A percentile compares a stretch with the other conserved stretches of the same genome.
These are phyloP conservation scores for Pseudogymnoascus sp. DNA, from an alignment of 2,329 filamentous ascomycete species.

Conservation along the genomic window DNA sequence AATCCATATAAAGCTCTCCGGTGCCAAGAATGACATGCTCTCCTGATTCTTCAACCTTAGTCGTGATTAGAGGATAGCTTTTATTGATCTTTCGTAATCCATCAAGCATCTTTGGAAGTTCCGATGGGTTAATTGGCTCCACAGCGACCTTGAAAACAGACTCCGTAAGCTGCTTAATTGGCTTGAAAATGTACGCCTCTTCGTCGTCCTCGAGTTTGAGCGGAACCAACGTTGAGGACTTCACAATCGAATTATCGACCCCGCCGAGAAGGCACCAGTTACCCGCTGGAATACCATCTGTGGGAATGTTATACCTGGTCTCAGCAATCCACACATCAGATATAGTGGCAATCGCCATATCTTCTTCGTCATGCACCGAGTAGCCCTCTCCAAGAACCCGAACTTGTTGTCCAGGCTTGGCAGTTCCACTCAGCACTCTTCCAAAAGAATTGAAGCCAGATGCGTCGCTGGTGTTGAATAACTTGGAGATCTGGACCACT, in stretches of 20 bases:
- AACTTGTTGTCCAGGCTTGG: constrained; percentile 70
- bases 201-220: constrained; percentile 75
- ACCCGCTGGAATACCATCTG: constrained; percentile 84
- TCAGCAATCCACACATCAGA: constrained; percentile 83
- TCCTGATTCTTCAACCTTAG: constrained; percentile 95
- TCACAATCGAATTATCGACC: constrained; percentile 96
- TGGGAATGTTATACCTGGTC: constrained; percentile 85
- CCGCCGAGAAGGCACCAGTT: constrained; percentile 89
- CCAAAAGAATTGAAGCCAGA: constrained; percentile 85
- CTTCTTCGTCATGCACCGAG: constrained; percentile 93
- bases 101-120: constrained; percentile 97
- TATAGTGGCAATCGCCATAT: constrained; percentile 84
- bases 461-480: constrained; percentile 87
- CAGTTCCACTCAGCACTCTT: constrained; percentile 86
- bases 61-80: constrained; percentile 89
- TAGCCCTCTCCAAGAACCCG: constrained; percentile 92
- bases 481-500: constrained; percentile 85
- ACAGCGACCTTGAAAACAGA: constrained; percentile 97
- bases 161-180: constrained; percentile 89
- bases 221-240: constrained; percentile 84
- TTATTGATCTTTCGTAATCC: constrained; percentile 96
- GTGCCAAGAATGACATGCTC: constrained; percentile 94
- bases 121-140: constrained; percentile 95
- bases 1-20: constrained; percentile 99
- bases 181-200: constrained; percentile 90